These are phyloP conservation scores for Pseudogymnoascus sp. DNA, from an alignment of 2,329 filamentous ascomycete genomes.

Conservation along the genomic window DNA sequence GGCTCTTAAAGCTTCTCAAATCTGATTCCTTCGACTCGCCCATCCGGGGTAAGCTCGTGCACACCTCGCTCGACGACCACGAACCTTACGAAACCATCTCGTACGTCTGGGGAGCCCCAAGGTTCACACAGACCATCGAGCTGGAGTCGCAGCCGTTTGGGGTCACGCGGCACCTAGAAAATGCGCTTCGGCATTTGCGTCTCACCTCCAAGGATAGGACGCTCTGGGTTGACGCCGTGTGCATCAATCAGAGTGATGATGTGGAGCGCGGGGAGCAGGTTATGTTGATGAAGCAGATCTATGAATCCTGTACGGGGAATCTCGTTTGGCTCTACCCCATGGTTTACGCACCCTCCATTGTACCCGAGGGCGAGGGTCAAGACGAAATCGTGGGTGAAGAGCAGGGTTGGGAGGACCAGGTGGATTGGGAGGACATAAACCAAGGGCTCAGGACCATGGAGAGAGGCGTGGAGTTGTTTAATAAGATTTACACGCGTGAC, in stretches of 20 bases:
- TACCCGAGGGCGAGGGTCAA: not conserved
- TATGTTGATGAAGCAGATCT: constrained; percentile 14
- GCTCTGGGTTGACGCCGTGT: constrained; percentile 12
- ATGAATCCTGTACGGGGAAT: constrained; percentile 3
- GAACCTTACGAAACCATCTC: constrained; percentile 26
- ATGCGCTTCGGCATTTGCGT: not conserved
- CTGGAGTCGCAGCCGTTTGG: not conserved
- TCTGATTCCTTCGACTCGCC: not conserved
- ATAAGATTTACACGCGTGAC: not conserved
- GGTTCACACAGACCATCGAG: constrained; percentile 6
- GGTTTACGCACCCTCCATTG: not conserved
- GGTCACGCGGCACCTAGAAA: constrained; percentile 2
- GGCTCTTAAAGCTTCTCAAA: not conserved
- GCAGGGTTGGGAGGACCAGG: not conserved
- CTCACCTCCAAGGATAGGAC: not conserved
- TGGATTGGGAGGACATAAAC: no score
- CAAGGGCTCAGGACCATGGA: not conserved
- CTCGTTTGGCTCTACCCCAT: constrained; percentile 12
- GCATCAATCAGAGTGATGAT: constrained; percentile 13
- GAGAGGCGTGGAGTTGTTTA: not conserved
- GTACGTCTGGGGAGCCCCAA: constrained; percentile 28
- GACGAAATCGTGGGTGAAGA: not conserved
- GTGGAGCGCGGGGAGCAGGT: constrained; percentile 14
- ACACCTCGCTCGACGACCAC: not conserved
- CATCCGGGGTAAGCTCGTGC: not conserved